Conservation (phyloP, 2,329 filamentous ascomycete genomes). For the Penicillium verrucosum region DNA sequence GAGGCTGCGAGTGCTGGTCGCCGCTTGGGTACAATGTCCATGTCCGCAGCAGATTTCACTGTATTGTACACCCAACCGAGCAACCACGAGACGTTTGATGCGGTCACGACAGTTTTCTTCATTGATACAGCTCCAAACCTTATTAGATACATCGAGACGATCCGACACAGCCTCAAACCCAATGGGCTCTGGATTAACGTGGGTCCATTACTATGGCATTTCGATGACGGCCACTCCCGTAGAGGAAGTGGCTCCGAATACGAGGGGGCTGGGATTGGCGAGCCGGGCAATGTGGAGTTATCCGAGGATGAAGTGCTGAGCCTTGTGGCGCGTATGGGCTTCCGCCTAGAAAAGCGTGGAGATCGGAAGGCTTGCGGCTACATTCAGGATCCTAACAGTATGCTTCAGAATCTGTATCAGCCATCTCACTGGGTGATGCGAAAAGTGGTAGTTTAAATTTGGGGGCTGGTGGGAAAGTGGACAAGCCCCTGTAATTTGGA, state of each 20-base stretch:
- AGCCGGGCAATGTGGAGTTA: constrained; percentile 86
- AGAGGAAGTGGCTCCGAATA: constrained; percentile 24
- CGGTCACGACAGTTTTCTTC: constrained; percentile 89
- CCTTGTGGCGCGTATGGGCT: constrained; percentile 72
- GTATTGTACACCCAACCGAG: constrained; percentile 70
- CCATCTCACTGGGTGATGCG: constrained; percentile 83
- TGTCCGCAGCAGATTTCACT: constrained; percentile 91
- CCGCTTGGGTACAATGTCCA: constrained; percentile 70
- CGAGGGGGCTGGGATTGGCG: constrained; percentile 64
- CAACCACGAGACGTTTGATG: constrained; percentile 66
- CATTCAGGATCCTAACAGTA: constrained; percentile 78
- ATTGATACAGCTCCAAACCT: constrained; percentile 95
- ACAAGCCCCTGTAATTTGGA: not conserved
- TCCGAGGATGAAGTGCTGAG: constrained; percentile 81
- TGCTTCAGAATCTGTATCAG: constrained; percentile 79
- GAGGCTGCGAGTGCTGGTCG: constrained; percentile 27
- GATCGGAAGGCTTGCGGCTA: constrained; percentile 64
- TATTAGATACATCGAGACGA: constrained; percentile 82
- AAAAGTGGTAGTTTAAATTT: constrained; percentile 49
- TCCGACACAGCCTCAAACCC: constrained; percentile 69
- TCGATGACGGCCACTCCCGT: constrained; percentile 60
- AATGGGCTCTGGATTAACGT: constrained; percentile 86
- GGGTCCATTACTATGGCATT: constrained; percentile 93
- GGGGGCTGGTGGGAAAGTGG: not conserved
- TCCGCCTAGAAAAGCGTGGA: constrained; percentile 65